A percentile compares a stretch with the other conserved stretches of the same genome.
Conservation (phyloP, 345 rosid genomes). For the Arabidopsis thaliana region DNA sequence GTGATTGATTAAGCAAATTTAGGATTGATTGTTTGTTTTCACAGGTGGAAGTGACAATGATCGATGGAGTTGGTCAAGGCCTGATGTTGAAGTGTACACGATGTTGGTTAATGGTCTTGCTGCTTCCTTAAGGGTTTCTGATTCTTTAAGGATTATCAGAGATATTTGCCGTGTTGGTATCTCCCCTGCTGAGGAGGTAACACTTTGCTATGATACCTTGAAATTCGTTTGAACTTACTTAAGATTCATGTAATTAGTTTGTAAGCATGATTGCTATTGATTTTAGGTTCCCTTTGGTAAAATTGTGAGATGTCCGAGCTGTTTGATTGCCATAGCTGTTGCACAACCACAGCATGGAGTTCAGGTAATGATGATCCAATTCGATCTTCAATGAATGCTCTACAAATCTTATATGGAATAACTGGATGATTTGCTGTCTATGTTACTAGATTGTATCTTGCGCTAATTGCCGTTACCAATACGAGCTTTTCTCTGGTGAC, state of each 20-base stretch:
- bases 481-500: slow-evolving; percentile 93
- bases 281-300: slow-evolving; percentile 91
- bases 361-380: slow-evolving; percentile 58
- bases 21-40: slow-evolving; percentile 1
- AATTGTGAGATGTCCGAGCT: slow-evolving; percentile 89
- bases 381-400: background rate
- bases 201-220: background rate
- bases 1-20: background rate
- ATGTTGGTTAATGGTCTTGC: slow-evolving; percentile 75
- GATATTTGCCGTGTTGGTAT: slow-evolving; percentile 85
- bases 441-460: slow-evolving; percentile 79
- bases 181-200: slow-evolving; percentile 80
- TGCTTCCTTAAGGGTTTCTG: slow-evolving; percentile 75
- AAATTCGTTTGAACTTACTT: background rate
- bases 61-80: slow-evolving; percentile 94
- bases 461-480: slow-evolving; percentile 85
- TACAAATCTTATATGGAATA: no score
- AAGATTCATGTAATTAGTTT: background rate
- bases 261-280: slow-evolving; percentile 13
- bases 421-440: background rate
- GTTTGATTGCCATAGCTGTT: slow-evolving; percentile 79
- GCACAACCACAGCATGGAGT: slow-evolving; percentile 90
- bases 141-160: slow-evolving; percentile 72
- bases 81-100: slow-evolving; percentile 68
- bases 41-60: slow-evolving; percentile 66